Evolutionary conservation across 73 alveolate genomes (phyloP), one percentile per base, ranked within the genome.

Genomic region (Paramecium caudatum): DNA sequence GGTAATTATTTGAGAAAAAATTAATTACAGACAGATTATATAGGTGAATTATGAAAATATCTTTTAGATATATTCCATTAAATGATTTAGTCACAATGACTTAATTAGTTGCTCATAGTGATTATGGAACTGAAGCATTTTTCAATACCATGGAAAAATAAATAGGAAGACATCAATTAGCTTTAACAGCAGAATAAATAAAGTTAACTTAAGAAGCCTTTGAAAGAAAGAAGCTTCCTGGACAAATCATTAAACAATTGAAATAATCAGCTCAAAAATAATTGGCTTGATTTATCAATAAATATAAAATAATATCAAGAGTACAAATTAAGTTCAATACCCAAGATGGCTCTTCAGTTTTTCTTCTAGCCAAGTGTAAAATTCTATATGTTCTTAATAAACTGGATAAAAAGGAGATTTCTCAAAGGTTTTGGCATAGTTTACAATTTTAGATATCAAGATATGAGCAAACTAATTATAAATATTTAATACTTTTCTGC

Each of bases 1-100:
- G 88, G 88, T 37, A 74, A 45, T 37, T 74, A 74, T 74, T 74
- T 41, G 88, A 74, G 55, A 74, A 74, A 45, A 74, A 74, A 41
- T 36, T 74, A 3, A 47, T 74, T 45, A 25, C 43, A 34, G 88
- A 74, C 15, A 45, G 68, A 34, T 21, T 74, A 39, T 74, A 74
- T 41, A 74, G 88, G 88, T 74, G 19, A 10, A 19, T 4, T 21
- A n/a, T 17, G 13, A 55, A n/a, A 8, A 21, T 74, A 6, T 17
- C 17, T 21, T 37, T 39, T 21, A 41, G 88, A 74, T 74, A 74
- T 41, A 39, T 74, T 74, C 88, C 88, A 34, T 43, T 74, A 15
- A 45, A 74, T 27, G 68, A 74, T 17, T 41, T 74, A 41, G 88
- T 74, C 30, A 45, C 5, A 16, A 74, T 45, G 68, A 74, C 88